Evolutionary conservation across 805 yeast genomes (phyloP).

Genomic region (Saitoella complicata): DNA sequence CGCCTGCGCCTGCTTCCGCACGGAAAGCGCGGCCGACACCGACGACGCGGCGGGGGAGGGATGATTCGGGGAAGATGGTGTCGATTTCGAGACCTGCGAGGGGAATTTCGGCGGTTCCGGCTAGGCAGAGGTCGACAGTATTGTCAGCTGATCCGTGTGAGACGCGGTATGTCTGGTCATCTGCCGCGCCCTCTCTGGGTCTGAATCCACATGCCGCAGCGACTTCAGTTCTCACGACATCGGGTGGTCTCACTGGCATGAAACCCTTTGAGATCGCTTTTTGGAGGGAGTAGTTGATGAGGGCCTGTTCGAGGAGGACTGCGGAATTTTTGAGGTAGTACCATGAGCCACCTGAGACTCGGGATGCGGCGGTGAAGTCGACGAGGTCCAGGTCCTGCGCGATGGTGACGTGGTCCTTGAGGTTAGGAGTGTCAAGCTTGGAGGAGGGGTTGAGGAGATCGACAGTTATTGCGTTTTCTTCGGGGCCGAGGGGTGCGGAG

Average conservation of each 20-base stretch:
- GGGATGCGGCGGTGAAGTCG: slow-evolving; percentile 57
- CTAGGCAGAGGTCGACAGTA: slow-evolving; percentile 38
- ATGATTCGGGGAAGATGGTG: slow-evolving; percentile 24
- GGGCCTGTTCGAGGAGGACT: slow-evolving; percentile 77
- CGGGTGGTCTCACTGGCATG: slow-evolving; percentile 62
- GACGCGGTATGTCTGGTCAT: slow-evolving; percentile 66
- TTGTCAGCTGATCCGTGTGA: slow-evolving; percentile 22
- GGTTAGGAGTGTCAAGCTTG: not conserved
- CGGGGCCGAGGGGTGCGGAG: not conserved
- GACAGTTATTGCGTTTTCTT: not conserved
- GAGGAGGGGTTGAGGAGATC: not conserved
- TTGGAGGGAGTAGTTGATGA: slow-evolving; percentile 60
- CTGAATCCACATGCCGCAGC: slow-evolving; percentile 85
- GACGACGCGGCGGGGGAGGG: slow-evolving; percentile 43
- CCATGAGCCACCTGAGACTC: slow-evolving; percentile 73
- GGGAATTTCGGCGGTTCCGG: slow-evolving; percentile 94
- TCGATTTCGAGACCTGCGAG: slow-evolving; percentile 64
- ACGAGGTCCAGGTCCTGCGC: slow-evolving; percentile 49
- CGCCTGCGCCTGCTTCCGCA: slow-evolving; percentile 96
- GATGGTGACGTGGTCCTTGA: slow-evolving; percentile 52
- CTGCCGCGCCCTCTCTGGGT: slow-evolving; percentile 78
- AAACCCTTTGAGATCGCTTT: slow-evolving; percentile 56
- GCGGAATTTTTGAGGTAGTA: slow-evolving; percentile 74
- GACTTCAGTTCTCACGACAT: slow-evolving; percentile 62
- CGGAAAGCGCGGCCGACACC: slow-evolving; percentile 80